phyloP scores from a whole-genome alignment of 176 grass and related monocot species.

The Avena atlantica region DNA sequence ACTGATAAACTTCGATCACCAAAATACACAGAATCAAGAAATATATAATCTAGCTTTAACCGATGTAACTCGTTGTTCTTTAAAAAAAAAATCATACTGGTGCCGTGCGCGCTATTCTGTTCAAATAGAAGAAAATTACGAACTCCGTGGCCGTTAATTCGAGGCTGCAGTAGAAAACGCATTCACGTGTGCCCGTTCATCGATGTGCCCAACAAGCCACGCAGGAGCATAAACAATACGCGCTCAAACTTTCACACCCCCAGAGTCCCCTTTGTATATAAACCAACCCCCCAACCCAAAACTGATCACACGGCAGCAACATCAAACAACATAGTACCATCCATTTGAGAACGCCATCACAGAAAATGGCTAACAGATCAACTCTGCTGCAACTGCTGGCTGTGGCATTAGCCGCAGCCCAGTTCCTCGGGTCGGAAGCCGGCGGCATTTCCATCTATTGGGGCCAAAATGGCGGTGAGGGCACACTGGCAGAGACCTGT shows the following conservation, averaged over 20 bases:
- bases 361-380: conserved; percentile 29
- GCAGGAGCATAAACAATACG: background rate
- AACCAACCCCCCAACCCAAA: background rate
- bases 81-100: too few relatives aligned
- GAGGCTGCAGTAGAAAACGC: background rate
- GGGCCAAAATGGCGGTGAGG: conserved; percentile 55
- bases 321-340: conserved; percentile 1
- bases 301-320: conserved; percentile 18
- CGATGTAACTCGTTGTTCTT: too few relatives aligned
- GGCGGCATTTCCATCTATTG: conserved; percentile 51
- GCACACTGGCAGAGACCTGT: conserved; percentile 41
- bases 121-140: too few relatives aligned
- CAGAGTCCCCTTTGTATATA: conserved; percentile 15
- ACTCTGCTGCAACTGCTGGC: conserved; percentile 10
- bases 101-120: too few relatives aligned
- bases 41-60: background rate
- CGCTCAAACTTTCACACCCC: too few relatives aligned
- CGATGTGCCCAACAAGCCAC: background rate
- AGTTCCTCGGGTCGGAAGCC: conserved; percentile 12
- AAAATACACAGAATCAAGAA: too few relatives aligned
- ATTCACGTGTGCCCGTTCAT: background rate
- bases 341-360: background rate
- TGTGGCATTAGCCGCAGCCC: background rate
- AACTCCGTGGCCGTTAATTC: conserved; percentile 12
- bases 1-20: too few relatives aligned